These are phyloP conservation scores for Hericium coralloides DNA, from an alignment of 768 basidiomycete genomes.

Conservation along the genomic window DNA sequence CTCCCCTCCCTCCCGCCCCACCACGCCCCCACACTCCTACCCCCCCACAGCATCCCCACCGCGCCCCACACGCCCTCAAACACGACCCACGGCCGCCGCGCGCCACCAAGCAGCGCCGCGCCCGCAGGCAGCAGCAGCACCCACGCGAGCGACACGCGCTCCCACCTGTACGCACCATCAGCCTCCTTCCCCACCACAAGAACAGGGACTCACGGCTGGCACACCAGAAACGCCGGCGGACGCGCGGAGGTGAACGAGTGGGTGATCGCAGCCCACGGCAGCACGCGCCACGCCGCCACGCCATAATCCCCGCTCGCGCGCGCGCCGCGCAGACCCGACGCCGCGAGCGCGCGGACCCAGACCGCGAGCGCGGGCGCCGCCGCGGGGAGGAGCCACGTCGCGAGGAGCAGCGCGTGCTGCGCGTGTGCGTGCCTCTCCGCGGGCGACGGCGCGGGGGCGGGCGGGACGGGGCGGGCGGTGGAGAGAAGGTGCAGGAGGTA, in stretches of 20 bases:
- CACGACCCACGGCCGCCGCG: slow-evolving; percentile 55
- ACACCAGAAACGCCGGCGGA: too few species aligned
- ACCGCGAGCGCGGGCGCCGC: slow-evolving; percentile 72
- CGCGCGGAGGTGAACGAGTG: too few species aligned
- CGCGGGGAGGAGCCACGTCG: slow-evolving; percentile 77
- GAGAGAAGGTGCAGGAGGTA: slow-evolving; percentile 73
- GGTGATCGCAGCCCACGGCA: too few species aligned
- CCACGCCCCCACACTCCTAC: too few species aligned
- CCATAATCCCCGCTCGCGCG: slow-evolving; percentile 53
- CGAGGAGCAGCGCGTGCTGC: slow-evolving; percentile 57
- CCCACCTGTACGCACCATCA: neutral
- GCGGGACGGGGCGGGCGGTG: slow-evolving; percentile 30
- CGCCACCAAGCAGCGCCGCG: slow-evolving; percentile 56
- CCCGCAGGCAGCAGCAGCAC: slow-evolving; percentile 39
- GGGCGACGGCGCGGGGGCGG: neutral
- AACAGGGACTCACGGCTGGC: too few species aligned
- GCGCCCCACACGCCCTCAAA: slow-evolving; percentile 51
- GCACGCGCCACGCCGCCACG: slow-evolving; percentile 19
- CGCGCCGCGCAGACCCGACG: slow-evolving; percentile 63
- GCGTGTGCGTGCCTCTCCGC: slow-evolving; percentile 32
- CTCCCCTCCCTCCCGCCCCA: too few species aligned
- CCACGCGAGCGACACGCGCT: slow-evolving; percentile 40
- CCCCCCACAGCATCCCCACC: slow-evolving; percentile 35
- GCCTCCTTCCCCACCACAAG: too few species aligned
- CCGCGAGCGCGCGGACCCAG: slow-evolving; percentile 81